phyloP scores from a whole-genome alignment of 257 asterid genomes.

The Voacanga thouarsii region DNA sequence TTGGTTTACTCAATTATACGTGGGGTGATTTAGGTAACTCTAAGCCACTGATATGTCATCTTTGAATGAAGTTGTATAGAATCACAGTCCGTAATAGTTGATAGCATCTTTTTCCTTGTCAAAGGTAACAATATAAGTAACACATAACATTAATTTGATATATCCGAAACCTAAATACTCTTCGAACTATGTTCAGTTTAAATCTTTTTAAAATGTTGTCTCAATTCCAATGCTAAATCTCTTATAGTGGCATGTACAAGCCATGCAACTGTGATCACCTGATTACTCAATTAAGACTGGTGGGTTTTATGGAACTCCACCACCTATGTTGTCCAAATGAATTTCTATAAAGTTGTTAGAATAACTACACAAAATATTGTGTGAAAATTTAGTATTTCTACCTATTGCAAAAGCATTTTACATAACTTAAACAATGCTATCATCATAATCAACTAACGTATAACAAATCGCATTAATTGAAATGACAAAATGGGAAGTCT shows the following conservation, averaged over 20 bases:
- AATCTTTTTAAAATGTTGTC: too few species aligned
- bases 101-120: too few species aligned
- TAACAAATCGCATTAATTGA: constrained; percentile 35
- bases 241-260: too few species aligned
- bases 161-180: not conserved
- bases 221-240: too few species aligned
- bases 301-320: not conserved
- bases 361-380: not conserved
- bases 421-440: constrained; percentile 15
- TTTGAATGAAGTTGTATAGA: too few species aligned
- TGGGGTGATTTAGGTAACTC: too few species aligned
- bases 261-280: not conserved
- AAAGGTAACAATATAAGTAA: too few species aligned
- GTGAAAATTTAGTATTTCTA: not conserved
- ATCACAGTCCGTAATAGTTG: too few species aligned
- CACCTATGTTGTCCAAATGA: not conserved
- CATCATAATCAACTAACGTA: constrained; percentile 23
- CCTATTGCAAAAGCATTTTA: constrained; percentile 5
- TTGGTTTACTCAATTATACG: too few species aligned
- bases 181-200: not conserved
- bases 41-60: too few species aligned
- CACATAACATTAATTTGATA: too few species aligned
- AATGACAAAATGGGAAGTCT: constrained; percentile 7
- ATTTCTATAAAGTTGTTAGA: not conserved
- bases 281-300: not conserved